Percentiles rank a stretch among this genome's conserved stretches.
Conservation (phyloP, 805 yeast genomes). For the Wickerhamiella musiphila region DNA sequence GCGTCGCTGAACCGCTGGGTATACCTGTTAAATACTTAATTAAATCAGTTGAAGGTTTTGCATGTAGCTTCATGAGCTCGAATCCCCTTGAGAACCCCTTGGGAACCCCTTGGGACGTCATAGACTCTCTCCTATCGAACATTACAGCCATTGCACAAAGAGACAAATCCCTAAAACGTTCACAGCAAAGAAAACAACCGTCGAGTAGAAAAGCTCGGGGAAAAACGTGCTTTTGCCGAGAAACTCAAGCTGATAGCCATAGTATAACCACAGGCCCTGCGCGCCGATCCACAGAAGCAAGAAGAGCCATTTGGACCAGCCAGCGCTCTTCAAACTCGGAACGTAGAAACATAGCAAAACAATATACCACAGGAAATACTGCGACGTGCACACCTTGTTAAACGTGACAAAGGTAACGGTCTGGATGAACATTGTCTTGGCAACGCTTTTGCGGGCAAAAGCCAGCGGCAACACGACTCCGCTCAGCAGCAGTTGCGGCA, state of each 20-base stretch:
- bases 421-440: conserved; percentile 50
- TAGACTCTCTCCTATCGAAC: too few species aligned
- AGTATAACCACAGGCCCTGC: conserved; percentile 63
- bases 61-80: neutral
- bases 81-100: too few species aligned
- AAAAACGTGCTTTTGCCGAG: conserved; percentile 49
- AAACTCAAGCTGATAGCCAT: conserved; percentile 70
- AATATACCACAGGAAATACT: conserved; percentile 89
- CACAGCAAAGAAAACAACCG: conserved; percentile 39
- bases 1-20: conserved; percentile 7
- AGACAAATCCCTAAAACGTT: conserved; percentile 45
- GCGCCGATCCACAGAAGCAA: conserved; percentile 45
- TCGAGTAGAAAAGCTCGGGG: conserved; percentile 37
- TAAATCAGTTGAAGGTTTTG: neutral
- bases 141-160: conserved; percentile 30
- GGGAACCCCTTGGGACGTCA: too few species aligned
- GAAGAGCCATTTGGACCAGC: conserved; percentile 13
- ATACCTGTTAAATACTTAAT: neutral
- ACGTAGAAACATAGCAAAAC: conserved; percentile 65
- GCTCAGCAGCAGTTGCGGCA: conserved; percentile 62
- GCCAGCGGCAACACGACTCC: conserved; percentile 40
- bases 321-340: conserved; percentile 27
- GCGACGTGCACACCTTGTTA: conserved; percentile 81
- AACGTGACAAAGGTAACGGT: conserved; percentile 62
- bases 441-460: conserved; percentile 27